Conservation (phyloP, 179 eudicot species). For the Sideroxylon spinosum region DNA sequence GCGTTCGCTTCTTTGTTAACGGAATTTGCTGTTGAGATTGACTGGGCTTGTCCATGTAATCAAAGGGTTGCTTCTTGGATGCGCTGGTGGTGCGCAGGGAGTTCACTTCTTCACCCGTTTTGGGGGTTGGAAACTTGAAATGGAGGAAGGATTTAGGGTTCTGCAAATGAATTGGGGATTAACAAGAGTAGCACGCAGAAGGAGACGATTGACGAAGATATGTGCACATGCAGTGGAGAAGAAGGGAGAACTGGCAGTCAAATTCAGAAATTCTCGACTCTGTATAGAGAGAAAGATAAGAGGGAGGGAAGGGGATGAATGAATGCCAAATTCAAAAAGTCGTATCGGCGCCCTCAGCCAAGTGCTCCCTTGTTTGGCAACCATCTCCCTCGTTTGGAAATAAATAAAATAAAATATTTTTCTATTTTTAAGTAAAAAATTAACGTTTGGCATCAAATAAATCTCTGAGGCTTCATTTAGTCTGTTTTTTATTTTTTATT, state of each 20-base stretch:
- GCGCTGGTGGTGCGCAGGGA: background rate
- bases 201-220: background rate
- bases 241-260: background rate
- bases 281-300: constrained; percentile 2
- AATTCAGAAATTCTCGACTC: background rate
- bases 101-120: constrained; percentile 13
- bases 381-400: no score
- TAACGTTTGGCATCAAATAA: no score
- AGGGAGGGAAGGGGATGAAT: background rate
- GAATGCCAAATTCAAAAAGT: constrained; percentile 18
- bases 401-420: no score
- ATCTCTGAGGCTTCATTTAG: no score
- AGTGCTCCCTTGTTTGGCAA: no score
- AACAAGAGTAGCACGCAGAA: background rate
- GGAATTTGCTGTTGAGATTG: no score
- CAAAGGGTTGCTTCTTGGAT: constrained; percentile 22
- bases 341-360: background rate
- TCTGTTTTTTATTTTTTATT: no score
- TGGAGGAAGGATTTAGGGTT: background rate
- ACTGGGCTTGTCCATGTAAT: background rate
- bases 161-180: background rate
- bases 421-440: no score
- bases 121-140: background rate
- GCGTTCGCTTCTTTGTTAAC: constrained; percentile 24
- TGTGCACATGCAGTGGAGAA: background rate